Base-by-base conservation (phyloP, 169 alveolate species). In the Cystoisospora suis region DNA sequence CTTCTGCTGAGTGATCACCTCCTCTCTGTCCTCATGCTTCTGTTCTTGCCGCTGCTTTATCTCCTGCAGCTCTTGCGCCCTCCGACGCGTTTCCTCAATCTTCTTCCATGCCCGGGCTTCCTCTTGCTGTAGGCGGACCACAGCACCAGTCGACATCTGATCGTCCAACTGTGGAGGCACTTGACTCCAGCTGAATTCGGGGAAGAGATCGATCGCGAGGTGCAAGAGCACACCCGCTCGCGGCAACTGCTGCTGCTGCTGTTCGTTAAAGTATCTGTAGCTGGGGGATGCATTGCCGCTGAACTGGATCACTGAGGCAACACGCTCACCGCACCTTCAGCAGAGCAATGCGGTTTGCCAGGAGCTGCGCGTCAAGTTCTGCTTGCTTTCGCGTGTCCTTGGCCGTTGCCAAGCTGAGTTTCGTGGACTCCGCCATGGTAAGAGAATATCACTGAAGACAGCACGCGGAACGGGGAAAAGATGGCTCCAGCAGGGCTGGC, bases 41-140 rank as follows among this genome's bases (percentile, higher is more conserved):
- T 88, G 91, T 53, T 75, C 85, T 79, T 95, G 94, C 38, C 91
- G 87, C 65, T 77, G 83, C 29, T 95, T 83, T 49, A 91, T 83
- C 20, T 86, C 88, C 49, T 92, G 83, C 17, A 94, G 92, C 75
- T 94, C 96, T 72, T 85, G 88, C 27, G 96, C 94, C 80, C 93
- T 91, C 93, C 90, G 93, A 46, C 93, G 87, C 12, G 96, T 93
- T 87, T 95, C 97, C 75, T 95, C 96, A 32, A 95, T 95, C 86
- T 94, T 94, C 90, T 94, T 95, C 95, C 94, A 91, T n/a, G 97
- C 96, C 70, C 93, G 90, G 77, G 93, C 94, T 88, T 95, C 97
- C 88, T 95, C 97, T 70, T 88, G 94, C 93, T 94, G 94, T 42
- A 93, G 75, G 29, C 45, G n/a, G n/a, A n/a, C n/a, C n/a, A n/a